These are phyloP conservation scores for Pseudogymnoascus sp. DNA, from an alignment of 2,329 filamentous ascomycete genomes.

Conservation along the genomic window DNA sequence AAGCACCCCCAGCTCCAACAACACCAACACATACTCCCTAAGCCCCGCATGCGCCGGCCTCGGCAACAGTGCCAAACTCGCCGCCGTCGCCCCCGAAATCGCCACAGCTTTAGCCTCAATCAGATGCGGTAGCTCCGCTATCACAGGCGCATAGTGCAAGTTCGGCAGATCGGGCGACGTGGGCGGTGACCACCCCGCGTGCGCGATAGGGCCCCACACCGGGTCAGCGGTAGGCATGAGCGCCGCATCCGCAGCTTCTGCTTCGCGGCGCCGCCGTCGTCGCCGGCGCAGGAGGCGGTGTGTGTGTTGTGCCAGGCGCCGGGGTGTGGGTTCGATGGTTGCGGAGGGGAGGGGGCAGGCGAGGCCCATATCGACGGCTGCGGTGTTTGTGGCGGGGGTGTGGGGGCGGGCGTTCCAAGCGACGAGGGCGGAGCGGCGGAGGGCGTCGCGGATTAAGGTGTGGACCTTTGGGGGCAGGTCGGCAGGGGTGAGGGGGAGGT, in stretches of 20 bases:
- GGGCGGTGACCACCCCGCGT: slow-evolving; percentile 84
- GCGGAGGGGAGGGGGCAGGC: neutral
- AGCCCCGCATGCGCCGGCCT: slow-evolving; percentile 65
- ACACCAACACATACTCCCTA: slow-evolving; percentile 68
- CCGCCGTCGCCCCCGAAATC: slow-evolving; percentile 52
- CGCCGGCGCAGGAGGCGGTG: neutral
- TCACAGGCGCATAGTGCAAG: slow-evolving; percentile 75
- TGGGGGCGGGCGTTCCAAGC: slow-evolving; percentile 71
- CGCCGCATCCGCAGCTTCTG: neutral
- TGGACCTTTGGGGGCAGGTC: slow-evolving; percentile 71
- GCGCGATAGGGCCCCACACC: slow-evolving; percentile 76
- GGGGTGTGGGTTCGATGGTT: neutral
- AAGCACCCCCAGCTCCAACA: slow-evolving; percentile 61
- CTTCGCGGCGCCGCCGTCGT: neutral
- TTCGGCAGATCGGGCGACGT: slow-evolving; percentile 66
- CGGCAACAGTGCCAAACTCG: slow-evolving; percentile 61
- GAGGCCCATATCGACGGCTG: neutral
- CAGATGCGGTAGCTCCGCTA: slow-evolving; percentile 78
- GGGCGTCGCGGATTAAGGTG: slow-evolving; percentile 64
- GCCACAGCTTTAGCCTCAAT: slow-evolving; percentile 92
- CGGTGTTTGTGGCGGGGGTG: slow-evolving; percentile 29
- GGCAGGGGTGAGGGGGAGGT: slow-evolving; percentile 78
- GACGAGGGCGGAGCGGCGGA: slow-evolving; percentile 72
- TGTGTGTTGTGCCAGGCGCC: neutral
- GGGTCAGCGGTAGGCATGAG: slow-evolving; percentile 15